Percentiles rank a stretch among this genome's conserved stretches.
Conservation (phyloP, 225 moss, liverwort and hornwort genomes). For the Marchantia polymorpha region DNA sequence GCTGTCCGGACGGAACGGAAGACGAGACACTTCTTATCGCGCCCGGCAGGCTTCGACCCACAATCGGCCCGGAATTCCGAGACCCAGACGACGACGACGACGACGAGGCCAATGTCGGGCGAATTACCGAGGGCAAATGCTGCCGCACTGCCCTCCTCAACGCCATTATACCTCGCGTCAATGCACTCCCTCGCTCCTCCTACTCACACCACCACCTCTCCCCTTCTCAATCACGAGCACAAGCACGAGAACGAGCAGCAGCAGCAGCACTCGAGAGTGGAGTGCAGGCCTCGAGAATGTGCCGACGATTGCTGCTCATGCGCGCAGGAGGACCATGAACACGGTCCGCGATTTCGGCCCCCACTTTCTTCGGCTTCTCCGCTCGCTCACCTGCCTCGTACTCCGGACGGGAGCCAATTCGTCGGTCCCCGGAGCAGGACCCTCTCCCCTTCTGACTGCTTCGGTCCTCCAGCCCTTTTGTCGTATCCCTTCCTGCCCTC, state of each 20-base stretch:
- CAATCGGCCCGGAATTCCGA: background rate
- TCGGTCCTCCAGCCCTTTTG: too few relatives aligned
- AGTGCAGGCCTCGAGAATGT: background rate
- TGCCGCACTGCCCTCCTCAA: constrained; percentile 31
- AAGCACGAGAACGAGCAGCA: too few relatives aligned
- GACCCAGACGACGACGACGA: background rate
- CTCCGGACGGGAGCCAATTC: too few relatives aligned
- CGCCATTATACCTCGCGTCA: constrained; percentile 29
- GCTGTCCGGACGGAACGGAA: constrained; percentile 13
- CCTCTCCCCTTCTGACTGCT: too few relatives aligned
- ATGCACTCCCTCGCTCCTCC: background rate
- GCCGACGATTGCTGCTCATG: background rate
- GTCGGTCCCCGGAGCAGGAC: too few relatives aligned
- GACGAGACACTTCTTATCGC: constrained; percentile 14
- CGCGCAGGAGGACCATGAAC: background rate
- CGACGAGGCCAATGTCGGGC: background rate
- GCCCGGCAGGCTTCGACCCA: background rate
- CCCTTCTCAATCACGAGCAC: too few relatives aligned
- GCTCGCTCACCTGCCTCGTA: too few relatives aligned
- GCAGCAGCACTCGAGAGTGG: too few relatives aligned
- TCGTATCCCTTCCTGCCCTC: too few relatives aligned
- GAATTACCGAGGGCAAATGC: constrained; percentile 13
- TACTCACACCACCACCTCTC: too few relatives aligned
- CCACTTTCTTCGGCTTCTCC: background rate
- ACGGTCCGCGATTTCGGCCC: background rate